Evolutionary conservation across 148 eudicot species (phyloP).

Genomic region (Cornus kousa): DNA sequence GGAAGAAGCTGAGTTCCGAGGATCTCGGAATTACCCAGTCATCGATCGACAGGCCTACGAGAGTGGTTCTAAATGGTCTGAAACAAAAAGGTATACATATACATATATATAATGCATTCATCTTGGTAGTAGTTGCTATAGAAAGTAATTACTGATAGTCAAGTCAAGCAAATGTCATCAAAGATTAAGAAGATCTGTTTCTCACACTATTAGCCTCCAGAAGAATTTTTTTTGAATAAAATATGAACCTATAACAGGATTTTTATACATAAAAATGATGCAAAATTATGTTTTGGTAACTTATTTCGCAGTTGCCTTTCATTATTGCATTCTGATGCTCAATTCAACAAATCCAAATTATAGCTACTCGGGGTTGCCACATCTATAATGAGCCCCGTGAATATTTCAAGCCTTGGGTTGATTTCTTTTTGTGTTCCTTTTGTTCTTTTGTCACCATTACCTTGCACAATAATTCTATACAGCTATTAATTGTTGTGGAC

Average conservation of each 20-base stretch:
- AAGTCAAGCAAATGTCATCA: background rate
- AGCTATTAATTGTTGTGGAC: background rate
- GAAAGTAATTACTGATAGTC: background rate
- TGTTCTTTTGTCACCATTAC: background rate
- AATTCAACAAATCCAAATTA: background rate
- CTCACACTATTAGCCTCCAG: too few relatives aligned
- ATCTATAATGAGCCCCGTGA: too few relatives aligned
- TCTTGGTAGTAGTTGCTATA: too few relatives aligned
- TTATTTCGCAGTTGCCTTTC: background rate
- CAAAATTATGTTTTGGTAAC: background rate
- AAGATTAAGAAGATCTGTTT: background rate
- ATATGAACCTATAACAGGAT: background rate
- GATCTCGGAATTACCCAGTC: slow-evolving; percentile 71
- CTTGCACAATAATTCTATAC: too few relatives aligned
- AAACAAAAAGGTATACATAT: slow-evolving; percentile 47
- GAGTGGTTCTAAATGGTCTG: slow-evolving; percentile 60
- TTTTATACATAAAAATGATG: background rate
- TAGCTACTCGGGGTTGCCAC: background rate
- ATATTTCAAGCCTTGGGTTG: background rate
- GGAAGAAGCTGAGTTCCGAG: slow-evolving; percentile 70
- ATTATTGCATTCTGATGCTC: background rate
- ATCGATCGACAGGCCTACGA: slow-evolving; percentile 54
- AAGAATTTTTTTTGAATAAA: too few relatives aligned
- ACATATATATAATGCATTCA: too few relatives aligned
- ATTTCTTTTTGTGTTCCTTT: background rate